phyloP scores from a whole-genome alignment of 2,329 filamentous ascomycete species.

The Plectosphaerella plurivora region DNA sequence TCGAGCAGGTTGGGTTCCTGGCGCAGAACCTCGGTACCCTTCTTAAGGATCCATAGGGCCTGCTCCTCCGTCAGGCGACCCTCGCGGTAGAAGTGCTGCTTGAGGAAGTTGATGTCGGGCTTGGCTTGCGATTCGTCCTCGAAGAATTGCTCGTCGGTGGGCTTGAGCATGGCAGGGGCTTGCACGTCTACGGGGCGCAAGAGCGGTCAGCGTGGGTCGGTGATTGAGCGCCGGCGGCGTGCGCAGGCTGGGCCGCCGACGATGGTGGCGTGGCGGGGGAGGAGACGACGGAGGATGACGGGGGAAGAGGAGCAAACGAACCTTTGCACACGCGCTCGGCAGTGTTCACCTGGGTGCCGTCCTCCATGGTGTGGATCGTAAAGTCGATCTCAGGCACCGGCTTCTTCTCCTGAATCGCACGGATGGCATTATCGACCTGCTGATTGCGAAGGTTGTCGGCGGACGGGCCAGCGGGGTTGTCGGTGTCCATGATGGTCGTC shows the following conservation, averaged over 20 bases:
- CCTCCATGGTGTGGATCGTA: conserved; percentile 96
- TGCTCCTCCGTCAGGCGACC: conserved; percentile 96
- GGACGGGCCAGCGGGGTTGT: conserved; percentile 25
- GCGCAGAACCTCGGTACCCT: conserved; percentile 81
- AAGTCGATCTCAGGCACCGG: conserved; percentile 98
- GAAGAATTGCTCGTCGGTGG: conserved; percentile 92
- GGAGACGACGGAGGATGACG: background rate
- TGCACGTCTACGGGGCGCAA: conserved; percentile 71
- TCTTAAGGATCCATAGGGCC: conserved; percentile 89
- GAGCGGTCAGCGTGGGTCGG: conserved; percentile 9
- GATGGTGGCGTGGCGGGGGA: conserved; percentile 6
- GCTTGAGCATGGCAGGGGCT: conserved; percentile 89
- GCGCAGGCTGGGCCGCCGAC: conserved; percentile 9
- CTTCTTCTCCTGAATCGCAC: conserved; percentile 91
- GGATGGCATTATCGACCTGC: conserved; percentile 84
- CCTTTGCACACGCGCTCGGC: conserved; percentile 97
- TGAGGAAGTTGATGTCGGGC: conserved; percentile 89
- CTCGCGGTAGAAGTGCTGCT: conserved; percentile 98
- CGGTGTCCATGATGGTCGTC: conserved; percentile 42
- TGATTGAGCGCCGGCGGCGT: conserved; percentile 4
- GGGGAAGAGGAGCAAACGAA: conserved; percentile 35
- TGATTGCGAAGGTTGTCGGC: conserved; percentile 45
- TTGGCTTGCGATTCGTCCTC: conserved; percentile 80
- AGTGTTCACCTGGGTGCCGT: conserved; percentile 92
- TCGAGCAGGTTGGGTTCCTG: conserved; percentile 93